Percentiles rank a stretch among this genome's conserved stretches.
These are phyloP conservation scores for Hypocreales sp. DNA, from an alignment of 2,329 filamentous ascomycete species.

Conservation along the genomic window DNA sequence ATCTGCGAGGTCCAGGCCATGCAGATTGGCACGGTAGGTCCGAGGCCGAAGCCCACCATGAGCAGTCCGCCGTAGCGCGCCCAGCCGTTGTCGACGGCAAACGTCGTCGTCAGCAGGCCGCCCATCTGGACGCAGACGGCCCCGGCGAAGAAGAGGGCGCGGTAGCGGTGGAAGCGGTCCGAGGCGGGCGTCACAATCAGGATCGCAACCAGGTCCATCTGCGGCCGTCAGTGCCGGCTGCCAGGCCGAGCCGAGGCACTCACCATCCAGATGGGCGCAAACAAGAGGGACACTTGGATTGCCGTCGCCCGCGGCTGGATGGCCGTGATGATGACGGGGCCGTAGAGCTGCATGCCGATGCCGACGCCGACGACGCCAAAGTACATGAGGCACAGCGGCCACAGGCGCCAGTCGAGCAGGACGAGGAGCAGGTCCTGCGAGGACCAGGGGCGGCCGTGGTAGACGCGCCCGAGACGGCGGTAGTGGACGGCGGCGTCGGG, in stretches of 20 bases:
- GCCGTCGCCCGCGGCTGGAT: conserved; percentile 61
- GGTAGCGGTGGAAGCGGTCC: conserved; percentile 69
- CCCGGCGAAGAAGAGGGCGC: conserved; percentile 66
- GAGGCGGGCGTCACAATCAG: conserved; percentile 72
- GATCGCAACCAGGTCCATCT: conserved; percentile 83
- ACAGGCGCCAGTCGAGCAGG: conserved; percentile 73
- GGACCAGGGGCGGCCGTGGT: conserved; percentile 60
- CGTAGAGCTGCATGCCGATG: conserved; percentile 79
- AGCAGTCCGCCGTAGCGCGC: conserved; percentile 78
- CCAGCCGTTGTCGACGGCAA: conserved; percentile 57
- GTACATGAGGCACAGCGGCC: conserved; percentile 81
- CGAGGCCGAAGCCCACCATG: conserved; percentile 79
- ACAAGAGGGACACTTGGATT: conserved; percentile 65
- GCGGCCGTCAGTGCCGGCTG: too few relatives aligned
- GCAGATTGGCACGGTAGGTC: conserved; percentile 79
- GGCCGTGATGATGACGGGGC: conserved; percentile 68
- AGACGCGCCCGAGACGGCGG: conserved; percentile 65
- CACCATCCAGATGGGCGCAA: conserved; percentile 85
- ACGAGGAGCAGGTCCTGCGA: conserved; percentile 54
- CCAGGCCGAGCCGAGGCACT: too few relatives aligned
- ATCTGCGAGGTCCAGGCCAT: conserved; percentile 91
- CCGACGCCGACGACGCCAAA: conserved; percentile 89
- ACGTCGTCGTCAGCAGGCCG: conserved; percentile 65
- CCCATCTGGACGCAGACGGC: conserved; percentile 67
- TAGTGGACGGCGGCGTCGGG: conserved; percentile 74